These are phyloP conservation scores for Arthrobotrys conoides DNA, from an alignment of 2,329 filamentous ascomycete genomes.

Conservation along the genomic window DNA sequence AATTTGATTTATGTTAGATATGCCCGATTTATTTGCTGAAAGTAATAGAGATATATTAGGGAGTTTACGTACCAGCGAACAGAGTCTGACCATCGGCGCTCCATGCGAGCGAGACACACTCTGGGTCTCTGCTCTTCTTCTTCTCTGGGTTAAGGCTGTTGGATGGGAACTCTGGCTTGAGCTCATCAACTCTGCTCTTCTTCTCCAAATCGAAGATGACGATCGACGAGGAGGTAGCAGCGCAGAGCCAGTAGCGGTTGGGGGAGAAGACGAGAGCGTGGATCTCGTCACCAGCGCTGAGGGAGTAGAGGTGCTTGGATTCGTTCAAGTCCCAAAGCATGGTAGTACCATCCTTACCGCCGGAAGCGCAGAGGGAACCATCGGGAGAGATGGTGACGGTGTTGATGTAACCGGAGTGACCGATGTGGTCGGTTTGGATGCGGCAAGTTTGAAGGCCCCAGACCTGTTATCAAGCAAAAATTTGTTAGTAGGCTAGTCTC, in stretches of 20 bases:
- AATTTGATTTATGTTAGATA: background rate
- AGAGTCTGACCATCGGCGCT: constrained; percentile 98
- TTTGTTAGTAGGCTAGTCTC: constrained; percentile 19
- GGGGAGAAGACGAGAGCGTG: constrained; percentile 99
- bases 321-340: constrained; percentile 80
- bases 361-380: constrained; percentile 58
- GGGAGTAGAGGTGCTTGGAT: constrained; percentile 99
- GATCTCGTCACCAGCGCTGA: constrained; percentile 99
- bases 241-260: constrained; percentile 99
- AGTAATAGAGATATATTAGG: background rate
- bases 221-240: constrained; percentile 95
- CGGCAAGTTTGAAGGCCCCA: constrained; percentile 66
- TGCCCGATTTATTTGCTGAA: background rate
- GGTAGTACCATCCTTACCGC: constrained; percentile 58
- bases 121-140: constrained; percentile 98
- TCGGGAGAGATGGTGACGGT: constrained; percentile 60
- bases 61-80: constrained; percentile 78
- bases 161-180: constrained; percentile 97
- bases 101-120: constrained; percentile 98
- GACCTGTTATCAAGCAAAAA: constrained; percentile 76
- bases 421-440: constrained; percentile 83
- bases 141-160: constrained; percentile 72
- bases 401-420: constrained; percentile 69
- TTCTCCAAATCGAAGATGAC: constrained; percentile 99
- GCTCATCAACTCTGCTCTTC: constrained; percentile 99